Conservation (phyloP, 176 grass and related monocot genomes). For the Triticum aestivum region DNA sequence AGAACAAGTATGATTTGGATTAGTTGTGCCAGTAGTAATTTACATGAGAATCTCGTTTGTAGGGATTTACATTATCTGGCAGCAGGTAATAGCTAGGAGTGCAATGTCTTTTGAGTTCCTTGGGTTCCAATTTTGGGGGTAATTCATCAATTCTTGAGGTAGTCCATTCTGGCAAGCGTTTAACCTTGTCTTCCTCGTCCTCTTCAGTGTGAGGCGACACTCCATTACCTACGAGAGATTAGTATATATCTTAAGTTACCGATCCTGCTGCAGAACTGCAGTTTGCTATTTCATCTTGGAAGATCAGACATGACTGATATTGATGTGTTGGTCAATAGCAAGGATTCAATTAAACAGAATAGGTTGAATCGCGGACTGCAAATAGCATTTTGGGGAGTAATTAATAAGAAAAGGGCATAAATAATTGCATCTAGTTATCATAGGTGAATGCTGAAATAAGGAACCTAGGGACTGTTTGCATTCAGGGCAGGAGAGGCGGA, state of each 20-base stretch:
- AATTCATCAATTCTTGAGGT: slow-evolving; percentile 21
- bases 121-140: slow-evolving; percentile 21
- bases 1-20: slow-evolving; percentile 27
- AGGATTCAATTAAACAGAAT: background rate
- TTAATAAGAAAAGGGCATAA: background rate
- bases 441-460: background rate
- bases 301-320: background rate
- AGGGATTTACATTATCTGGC: slow-evolving; percentile 43
- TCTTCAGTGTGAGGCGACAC: slow-evolving; percentile 19
- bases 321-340: background rate
- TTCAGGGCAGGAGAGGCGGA: background rate
- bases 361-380: background rate
- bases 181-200: slow-evolving; percentile 13
- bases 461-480: background rate
- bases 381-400: background rate
- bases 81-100: slow-evolving; percentile 38
- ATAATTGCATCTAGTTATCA: background rate
- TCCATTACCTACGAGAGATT: slow-evolving; percentile 11
- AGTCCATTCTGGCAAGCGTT: slow-evolving; percentile 35
- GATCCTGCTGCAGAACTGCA: background rate
- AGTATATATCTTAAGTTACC: background rate
- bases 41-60: slow-evolving; percentile 13
- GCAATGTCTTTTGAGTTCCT: background rate
- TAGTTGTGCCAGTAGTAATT: background rate
- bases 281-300: background rate